Base-by-base conservation (phyloP, 495 filamentous ascomycete species). In the Podospora conica region DNA sequence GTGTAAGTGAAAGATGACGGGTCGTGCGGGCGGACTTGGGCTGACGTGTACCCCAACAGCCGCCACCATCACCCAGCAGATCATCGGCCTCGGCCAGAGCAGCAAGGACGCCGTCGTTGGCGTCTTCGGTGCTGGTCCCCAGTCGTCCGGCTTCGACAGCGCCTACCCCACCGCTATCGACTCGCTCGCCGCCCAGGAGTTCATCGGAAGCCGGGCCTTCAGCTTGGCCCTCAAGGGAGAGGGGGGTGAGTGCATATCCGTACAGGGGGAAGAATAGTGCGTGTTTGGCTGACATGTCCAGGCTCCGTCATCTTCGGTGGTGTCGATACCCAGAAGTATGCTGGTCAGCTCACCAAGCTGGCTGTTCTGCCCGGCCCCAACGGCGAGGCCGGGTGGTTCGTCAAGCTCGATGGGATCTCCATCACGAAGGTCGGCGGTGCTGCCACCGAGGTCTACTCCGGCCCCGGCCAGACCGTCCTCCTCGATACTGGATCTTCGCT, bases 251-350 rank as follows among this genome's bases (percentile, higher is more conserved):
- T 18, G 21, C 9, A 1, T 24, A 20, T 8, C n/a, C n/a, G n/a
- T n/a, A n/a, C n/a, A 21, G 11, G 11, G 11, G 0, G 21, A 6
- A 20, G 10, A 22, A n/a, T 48, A 2, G 2, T 22, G 27, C 12
- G 28, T n/a, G 22, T 25, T 2, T 48, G 27, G 7, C 10, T 21
- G n/a, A 21, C 29, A 33, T 15, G 3, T 33, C 86, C 84, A 9
- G 91, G 91, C 56, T 83, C 85, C 25, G 87, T 94, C 64, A 80
- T 91, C 21, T 94, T 94, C 67, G 91, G 91, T 15, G 91, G 91
- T 23, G 86, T 94, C 27, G 86, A 94, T 70, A 89, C 85, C 1
- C 86, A 80, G 55, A 92, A 90, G 68, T 94, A 85, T 70, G 75
- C 77, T 11, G 91, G 89, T 23, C 56, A 76, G 4, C 80, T 94